These are phyloP conservation scores for Lepidium sativum DNA, from an alignment of 345 rosid genomes.

Conservation along the genomic window DNA sequence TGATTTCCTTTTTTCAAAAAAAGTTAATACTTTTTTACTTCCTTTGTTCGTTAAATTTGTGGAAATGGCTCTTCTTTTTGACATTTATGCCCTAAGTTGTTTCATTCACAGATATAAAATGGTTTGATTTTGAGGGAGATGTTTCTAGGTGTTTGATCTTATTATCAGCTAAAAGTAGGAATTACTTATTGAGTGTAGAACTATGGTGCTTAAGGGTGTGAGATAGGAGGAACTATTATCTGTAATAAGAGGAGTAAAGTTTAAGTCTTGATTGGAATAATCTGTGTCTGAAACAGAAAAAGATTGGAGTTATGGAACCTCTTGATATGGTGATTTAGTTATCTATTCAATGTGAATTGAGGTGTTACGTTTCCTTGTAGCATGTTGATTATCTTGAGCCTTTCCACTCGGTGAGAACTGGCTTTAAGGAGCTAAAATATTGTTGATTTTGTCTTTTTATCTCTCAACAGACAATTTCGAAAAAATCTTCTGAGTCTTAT, in stretches of 20 bases:
- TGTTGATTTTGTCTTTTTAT: not conserved
- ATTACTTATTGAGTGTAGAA: too few relatives aligned
- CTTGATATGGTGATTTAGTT: not conserved
- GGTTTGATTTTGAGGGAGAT: not conserved
- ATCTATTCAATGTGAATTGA: not conserved
- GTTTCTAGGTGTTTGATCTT: not conserved
- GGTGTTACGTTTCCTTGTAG: not conserved
- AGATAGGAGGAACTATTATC: too few relatives aligned
- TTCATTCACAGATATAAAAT: not conserved
- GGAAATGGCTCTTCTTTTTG: not conserved
- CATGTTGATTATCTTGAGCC: not conserved
- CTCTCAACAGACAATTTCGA: constrained; percentile 36
- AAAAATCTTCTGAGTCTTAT: constrained; percentile 37
- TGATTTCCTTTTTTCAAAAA: not conserved
- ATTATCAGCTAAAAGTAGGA: not conserved
- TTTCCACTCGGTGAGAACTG: not conserved
- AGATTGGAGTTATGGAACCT: not conserved
- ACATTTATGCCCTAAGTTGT: not conserved
- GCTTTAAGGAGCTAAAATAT: not conserved
- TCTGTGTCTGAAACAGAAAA: not conserved
- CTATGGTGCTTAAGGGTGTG: too few relatives aligned
- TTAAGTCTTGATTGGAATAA: not conserved
- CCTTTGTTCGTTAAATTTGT: not conserved
- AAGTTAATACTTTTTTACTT: not conserved
- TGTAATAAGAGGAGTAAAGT: not conserved